Conservation (phyloP, 1,284 basidiomycete species). For the Papiliotrema nemorosa region DNA sequence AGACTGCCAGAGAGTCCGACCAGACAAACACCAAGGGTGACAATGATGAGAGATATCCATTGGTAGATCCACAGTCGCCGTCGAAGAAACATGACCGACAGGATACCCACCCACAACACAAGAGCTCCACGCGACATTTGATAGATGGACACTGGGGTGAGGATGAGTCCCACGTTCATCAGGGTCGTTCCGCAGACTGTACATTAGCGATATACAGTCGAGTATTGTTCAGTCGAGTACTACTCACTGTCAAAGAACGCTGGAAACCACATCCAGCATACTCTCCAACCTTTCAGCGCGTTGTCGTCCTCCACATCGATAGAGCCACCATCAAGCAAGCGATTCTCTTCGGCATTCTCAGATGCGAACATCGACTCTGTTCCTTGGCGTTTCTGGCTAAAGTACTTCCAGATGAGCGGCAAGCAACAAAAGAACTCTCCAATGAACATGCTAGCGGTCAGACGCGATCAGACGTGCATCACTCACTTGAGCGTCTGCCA, state of each 20-base stretch:
- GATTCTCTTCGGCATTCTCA: constrained; percentile 23
- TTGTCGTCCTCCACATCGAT: constrained; percentile 5
- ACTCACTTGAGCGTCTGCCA: constrained; percentile 90
- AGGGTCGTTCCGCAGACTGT: constrained; percentile 56
- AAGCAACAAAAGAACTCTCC: constrained; percentile 90
- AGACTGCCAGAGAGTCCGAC: constrained; percentile 90
- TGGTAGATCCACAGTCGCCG: constrained; percentile 54
- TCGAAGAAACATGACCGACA: constrained; percentile 87
- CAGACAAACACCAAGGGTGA: constrained; percentile 83
- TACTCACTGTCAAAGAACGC: constrained; percentile 49
- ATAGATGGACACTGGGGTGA: constrained; percentile 95
- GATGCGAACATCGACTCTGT: constrained; percentile 8
- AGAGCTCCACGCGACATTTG: constrained; percentile 97
- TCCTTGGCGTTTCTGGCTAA: no score
- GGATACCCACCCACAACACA: constrained; percentile 91
- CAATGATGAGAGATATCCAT: constrained; percentile 85
- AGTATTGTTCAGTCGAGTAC: not conserved
- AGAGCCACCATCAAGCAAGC: constrained; percentile 27
- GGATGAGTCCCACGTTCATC: constrained; percentile 92
- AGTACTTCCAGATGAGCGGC: constrained; percentile 67
- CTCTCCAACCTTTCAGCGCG: constrained; percentile 33
- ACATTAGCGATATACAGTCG: not conserved
- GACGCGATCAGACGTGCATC: constrained; percentile 14
- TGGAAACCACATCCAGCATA: constrained; percentile 47
- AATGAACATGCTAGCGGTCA: constrained; percentile 56